Conservation (phyloP, 257 asterid species). For the Plantago elongata region DNA sequence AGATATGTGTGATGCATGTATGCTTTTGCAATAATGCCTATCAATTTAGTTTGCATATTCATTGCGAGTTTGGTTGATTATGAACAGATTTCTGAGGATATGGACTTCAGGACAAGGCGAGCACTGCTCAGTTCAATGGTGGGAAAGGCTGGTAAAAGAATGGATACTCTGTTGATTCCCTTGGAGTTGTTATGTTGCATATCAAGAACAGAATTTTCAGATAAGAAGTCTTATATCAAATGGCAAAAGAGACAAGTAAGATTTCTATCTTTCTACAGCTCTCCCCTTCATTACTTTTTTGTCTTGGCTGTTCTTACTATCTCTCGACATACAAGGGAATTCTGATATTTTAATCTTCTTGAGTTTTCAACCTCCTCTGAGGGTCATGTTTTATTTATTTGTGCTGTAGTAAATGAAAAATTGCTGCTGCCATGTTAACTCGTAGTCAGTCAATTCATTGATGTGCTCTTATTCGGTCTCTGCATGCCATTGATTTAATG, state of each 20-base stretch:
- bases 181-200: slow-evolving; percentile 87
- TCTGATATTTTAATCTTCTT: slow-evolving; percentile 11
- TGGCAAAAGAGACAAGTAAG: slow-evolving; percentile 99
- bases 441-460: slow-evolving; percentile 7
- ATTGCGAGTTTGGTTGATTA: slow-evolving; percentile 23
- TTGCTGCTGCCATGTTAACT: slow-evolving; percentile 6
- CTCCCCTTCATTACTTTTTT: slow-evolving; percentile 8
- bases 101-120: slow-evolving; percentile 83
- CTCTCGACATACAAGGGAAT: neutral
- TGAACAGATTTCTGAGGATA: slow-evolving; percentile 79
- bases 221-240: slow-evolving; percentile 86
- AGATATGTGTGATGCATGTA: neutral
- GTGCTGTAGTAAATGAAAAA: slow-evolving; percentile 12
- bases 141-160: slow-evolving; percentile 95
- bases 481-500: slow-evolving; percentile 3
- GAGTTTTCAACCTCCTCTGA: slow-evolving; percentile 14
- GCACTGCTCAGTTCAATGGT: slow-evolving; percentile 94
- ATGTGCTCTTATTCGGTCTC: slow-evolving; percentile 16
- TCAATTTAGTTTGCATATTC: slow-evolving; percentile 14
- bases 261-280: slow-evolving; percentile 27
- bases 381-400: slow-evolving; percentile 14
- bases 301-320: slow-evolving; percentile 1
- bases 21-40: slow-evolving; percentile 1
- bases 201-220: slow-evolving; percentile 89
- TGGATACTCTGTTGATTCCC: slow-evolving; percentile 89